A percentile compares a stretch with the other conserved stretches of the same genome.
Evolutionary conservation across 306 rosid species (phyloP).

Genomic region (Sophora flavescens): DNA sequence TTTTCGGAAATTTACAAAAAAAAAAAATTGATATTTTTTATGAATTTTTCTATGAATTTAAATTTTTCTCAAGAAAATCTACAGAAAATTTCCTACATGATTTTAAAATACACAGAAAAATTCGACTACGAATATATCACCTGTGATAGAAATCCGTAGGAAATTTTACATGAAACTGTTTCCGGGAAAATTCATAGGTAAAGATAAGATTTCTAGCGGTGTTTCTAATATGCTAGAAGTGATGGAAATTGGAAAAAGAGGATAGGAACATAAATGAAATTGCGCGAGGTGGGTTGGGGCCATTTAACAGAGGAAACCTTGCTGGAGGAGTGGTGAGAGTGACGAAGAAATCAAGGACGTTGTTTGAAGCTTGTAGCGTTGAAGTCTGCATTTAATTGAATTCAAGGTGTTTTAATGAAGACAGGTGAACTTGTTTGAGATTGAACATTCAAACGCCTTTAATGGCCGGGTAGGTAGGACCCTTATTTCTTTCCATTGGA

Average conservation of each 20-base stretch:
- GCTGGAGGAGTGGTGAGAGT: slow-evolving; percentile 51
- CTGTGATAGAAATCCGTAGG: too few species aligned
- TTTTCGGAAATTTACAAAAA: too few species aligned
- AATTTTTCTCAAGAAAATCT: too few species aligned
- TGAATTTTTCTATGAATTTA: too few species aligned
- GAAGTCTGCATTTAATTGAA: slow-evolving; percentile 81
- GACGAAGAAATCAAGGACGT: slow-evolving; percentile 57
- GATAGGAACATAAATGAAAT: slow-evolving; percentile 65
- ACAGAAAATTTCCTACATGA: too few species aligned
- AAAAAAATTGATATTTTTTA: too few species aligned
- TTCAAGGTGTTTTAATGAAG: slow-evolving; percentile 86
- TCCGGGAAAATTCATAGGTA: too few species aligned
- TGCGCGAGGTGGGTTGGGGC: slow-evolving; percentile 76
- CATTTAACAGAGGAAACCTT: slow-evolving; percentile 63
- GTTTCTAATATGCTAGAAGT: slow-evolving; percentile 35
- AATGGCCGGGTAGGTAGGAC: slow-evolving; percentile 54
- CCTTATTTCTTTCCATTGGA: slow-evolving; percentile 5
- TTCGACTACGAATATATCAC: too few species aligned
- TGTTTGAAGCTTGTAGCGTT: slow-evolving; percentile 60
- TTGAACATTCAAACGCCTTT: slow-evolving; percentile 52
- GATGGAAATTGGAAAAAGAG: slow-evolving; percentile 46
- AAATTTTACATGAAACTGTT: too few species aligned
- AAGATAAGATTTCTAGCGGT: too few species aligned
- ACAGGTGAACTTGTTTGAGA: slow-evolving; percentile 75
- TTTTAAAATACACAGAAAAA: too few species aligned